Evolutionary conservation across 2,329 filamentous ascomycete species (phyloP).

Genomic region (Nothophaeocryptopus gaeumannii): DNA sequence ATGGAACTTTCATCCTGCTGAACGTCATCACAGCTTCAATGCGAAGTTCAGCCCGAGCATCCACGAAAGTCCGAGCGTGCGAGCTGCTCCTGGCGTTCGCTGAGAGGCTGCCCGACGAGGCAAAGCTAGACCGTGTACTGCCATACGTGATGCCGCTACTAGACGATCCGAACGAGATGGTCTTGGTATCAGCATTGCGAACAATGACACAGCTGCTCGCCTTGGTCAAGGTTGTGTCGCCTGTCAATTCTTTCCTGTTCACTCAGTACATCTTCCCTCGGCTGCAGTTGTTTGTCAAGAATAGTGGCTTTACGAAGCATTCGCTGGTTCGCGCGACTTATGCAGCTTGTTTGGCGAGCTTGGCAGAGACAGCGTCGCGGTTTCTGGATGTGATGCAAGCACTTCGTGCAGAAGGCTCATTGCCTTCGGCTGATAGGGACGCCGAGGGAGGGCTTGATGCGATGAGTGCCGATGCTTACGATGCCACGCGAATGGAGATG

Average conservation of each 20-base stretch:
- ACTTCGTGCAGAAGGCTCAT: constrained; percentile 75
- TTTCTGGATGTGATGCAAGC: constrained; percentile 92
- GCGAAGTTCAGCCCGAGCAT: constrained; percentile 81
- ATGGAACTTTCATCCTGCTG: constrained; percentile 89
- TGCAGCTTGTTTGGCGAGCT: constrained; percentile 82
- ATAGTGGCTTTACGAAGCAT: constrained; percentile 45
- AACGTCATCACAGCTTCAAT: constrained; percentile 85
- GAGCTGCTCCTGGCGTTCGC: constrained; percentile 90
- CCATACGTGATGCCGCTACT: constrained; percentile 84
- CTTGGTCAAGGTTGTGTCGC: constrained; percentile 82
- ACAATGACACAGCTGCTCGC: constrained; percentile 85
- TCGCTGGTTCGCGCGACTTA: constrained; percentile 83
- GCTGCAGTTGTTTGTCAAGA: constrained; percentile 57
- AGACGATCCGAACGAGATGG: constrained; percentile 76
- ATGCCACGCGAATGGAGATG: constrained; percentile 79
- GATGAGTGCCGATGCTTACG: constrained; percentile 66
- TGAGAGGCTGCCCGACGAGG: constrained; percentile 88
- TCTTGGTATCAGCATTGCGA: constrained; percentile 79
- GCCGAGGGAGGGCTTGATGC: constrained; percentile 68
- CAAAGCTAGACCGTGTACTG: constrained; percentile 87
- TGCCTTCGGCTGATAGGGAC: constrained; percentile 77
- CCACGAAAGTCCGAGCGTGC: constrained; percentile 83
- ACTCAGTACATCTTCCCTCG: constrained; percentile 63
- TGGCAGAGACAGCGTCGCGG: constrained; percentile 78
- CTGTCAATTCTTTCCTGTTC: constrained; percentile 65